A percentile compares a stretch with the other conserved stretches of the same genome.
These are phyloP conservation scores for Viridothelium virens DNA, from an alignment of 495 filamentous ascomycete genomes.

Conservation along the genomic window DNA sequence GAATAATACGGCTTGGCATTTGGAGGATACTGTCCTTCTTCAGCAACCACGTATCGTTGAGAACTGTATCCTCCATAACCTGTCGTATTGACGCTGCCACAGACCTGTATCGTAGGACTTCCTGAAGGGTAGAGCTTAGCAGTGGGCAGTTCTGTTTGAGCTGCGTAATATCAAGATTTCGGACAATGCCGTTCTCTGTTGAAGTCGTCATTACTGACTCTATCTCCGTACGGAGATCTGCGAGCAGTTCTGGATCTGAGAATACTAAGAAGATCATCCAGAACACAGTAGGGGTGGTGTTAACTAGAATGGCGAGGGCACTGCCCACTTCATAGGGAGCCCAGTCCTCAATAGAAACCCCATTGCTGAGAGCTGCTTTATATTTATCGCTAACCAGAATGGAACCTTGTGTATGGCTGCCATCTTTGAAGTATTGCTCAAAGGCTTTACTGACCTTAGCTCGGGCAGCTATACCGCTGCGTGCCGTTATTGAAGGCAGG, in stretches of 20 bases:
- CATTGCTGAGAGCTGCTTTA: slow-evolving; percentile 26
- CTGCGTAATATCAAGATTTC: slow-evolving; percentile 17
- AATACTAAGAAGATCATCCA: slow-evolving; percentile 41
- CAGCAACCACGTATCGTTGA: slow-evolving; percentile 21
- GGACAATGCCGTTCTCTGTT: background rate
- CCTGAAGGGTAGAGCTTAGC: slow-evolving; percentile 19
- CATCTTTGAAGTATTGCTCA: slow-evolving; percentile 35
- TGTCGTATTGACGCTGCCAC: slow-evolving; percentile 18
- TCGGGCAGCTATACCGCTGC: slow-evolving; percentile 38
- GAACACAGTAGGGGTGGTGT: slow-evolving; percentile 42
- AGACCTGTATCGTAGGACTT: slow-evolving; percentile 16
- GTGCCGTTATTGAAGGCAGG: slow-evolving; percentile 38
- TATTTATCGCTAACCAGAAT: slow-evolving; percentile 32
- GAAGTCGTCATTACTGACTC: slow-evolving; percentile 19
- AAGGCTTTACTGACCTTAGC: slow-evolving; percentile 36
- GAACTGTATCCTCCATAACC: slow-evolving; percentile 20
- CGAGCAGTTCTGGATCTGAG: slow-evolving; percentile 35
- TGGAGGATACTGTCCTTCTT: slow-evolving; percentile 20
- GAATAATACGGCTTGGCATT: slow-evolving; percentile 18
- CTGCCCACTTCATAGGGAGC: slow-evolving; percentile 38
- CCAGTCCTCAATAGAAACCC: slow-evolving; percentile 37
- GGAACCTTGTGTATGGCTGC: slow-evolving; percentile 35
- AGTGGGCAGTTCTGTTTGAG: slow-evolving; percentile 19
- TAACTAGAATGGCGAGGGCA: slow-evolving; percentile 39
- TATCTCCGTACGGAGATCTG: slow-evolving; percentile 36